Evolutionary conservation across 1,139 yeast species (phyloP).

Genomic region (Blastobotrys raffinosifermentans): DNA sequence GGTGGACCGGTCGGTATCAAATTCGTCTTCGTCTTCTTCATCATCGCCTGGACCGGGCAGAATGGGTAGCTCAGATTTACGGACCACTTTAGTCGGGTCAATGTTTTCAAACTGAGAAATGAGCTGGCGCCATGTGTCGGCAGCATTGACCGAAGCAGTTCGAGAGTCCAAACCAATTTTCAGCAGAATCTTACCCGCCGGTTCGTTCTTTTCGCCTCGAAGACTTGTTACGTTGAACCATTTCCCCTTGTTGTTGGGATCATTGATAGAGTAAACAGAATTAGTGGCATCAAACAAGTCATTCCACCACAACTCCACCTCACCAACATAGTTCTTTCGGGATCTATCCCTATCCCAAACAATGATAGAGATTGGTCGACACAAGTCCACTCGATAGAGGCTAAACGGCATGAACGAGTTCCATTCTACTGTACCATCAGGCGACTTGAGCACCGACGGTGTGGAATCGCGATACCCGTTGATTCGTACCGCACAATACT

Average conservation of each 20-base stretch:
- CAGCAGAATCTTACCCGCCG: conserved; percentile 53
- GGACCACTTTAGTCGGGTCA: background rate
- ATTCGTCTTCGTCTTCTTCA: conserved; percentile 11
- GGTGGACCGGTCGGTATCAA: no score
- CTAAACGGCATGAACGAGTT: conserved; percentile 25
- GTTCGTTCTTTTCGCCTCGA: conserved; percentile 19
- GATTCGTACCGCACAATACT: conserved; percentile 26
- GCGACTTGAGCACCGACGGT: conserved; percentile 20
- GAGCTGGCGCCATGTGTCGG: conserved; percentile 16
- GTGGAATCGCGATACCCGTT: conserved; percentile 32
- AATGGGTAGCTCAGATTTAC: background rate
- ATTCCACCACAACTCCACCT: conserved; percentile 42
- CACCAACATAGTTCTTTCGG: conserved; percentile 49
- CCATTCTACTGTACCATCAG: conserved; percentile 35
- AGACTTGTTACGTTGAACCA: conserved; percentile 7
- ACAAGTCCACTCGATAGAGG: conserved; percentile 22
- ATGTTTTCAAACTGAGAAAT: background rate
- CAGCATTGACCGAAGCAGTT: conserved; percentile 9
- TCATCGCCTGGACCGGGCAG: conserved; percentile 6
- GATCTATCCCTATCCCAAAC: conserved; percentile 35
- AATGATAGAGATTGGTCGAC: conserved; percentile 29
- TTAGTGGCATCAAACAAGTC: conserved; percentile 40
- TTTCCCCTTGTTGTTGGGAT: conserved; percentile 16
- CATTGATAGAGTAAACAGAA: conserved; percentile 17
- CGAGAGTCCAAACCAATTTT: conserved; percentile 36